These are phyloP conservation scores for Cladobotryum protrusum DNA, from an alignment of 2,329 filamentous ascomycete species.

Conservation along the genomic window DNA sequence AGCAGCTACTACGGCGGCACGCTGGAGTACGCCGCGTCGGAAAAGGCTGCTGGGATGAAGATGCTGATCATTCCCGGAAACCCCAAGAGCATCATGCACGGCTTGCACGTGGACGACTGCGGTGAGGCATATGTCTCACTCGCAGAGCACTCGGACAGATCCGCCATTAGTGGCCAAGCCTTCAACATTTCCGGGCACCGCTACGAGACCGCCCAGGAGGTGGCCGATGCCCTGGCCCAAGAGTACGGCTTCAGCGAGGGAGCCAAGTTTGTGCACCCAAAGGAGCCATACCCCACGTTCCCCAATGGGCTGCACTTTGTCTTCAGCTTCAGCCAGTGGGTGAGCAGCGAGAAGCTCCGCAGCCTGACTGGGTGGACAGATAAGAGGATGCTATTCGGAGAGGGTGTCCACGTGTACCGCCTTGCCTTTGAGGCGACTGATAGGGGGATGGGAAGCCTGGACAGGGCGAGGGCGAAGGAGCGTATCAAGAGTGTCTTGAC, in stretches of 20 bases:
- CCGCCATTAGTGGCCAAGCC: constrained; percentile 29
- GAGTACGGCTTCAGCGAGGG: constrained; percentile 35
- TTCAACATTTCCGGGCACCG: constrained; percentile 40
- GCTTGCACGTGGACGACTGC: constrained; percentile 44
- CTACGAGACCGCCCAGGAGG: constrained; percentile 38
- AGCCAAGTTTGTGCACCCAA: constrained; percentile 19
- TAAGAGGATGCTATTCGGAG: constrained; percentile 29
- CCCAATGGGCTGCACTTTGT: constrained; percentile 17
- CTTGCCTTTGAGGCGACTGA: constrained; percentile 30
- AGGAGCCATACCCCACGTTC: constrained; percentile 12
- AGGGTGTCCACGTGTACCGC: constrained; percentile 31
- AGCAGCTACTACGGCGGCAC: constrained; percentile 38
- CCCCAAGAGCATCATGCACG: constrained; percentile 37
- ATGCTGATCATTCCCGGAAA: constrained; percentile 26
- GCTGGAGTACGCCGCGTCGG: constrained; percentile 29
- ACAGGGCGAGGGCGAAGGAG: no score
- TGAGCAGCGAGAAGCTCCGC: constrained; percentile 36
- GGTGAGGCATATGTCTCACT: constrained; percentile 41
- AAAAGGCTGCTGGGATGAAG: constrained; percentile 14
- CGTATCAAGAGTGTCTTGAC: no score
- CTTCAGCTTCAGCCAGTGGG: constrained; percentile 37
- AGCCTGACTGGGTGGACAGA: constrained; percentile 36
- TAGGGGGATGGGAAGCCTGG: no score
- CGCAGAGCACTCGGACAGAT: constrained; percentile 27
- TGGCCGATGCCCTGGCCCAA: constrained; percentile 30